These are phyloP conservation scores for Ottelia alismoides DNA, from an alignment of 106 monocot genomes.

Conservation along the genomic window DNA sequence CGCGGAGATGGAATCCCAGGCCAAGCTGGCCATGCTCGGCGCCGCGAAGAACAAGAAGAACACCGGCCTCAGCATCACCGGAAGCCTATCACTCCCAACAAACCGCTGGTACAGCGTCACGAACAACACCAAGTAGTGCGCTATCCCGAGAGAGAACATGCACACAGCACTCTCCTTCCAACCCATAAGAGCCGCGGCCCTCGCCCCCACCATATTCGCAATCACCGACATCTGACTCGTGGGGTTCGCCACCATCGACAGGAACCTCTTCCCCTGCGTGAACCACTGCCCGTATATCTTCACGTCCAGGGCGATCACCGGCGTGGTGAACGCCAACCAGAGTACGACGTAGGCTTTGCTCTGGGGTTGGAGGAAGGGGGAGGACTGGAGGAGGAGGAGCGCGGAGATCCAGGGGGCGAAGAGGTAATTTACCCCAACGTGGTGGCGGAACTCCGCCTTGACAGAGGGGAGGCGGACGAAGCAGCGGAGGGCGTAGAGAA, in stretches of 20 bases:
- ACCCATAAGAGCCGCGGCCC: conserved; percentile 46
- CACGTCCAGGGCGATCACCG: conserved; percentile 23
- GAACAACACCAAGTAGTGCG: conserved; percentile 62
- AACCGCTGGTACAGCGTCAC: conserved; percentile 84
- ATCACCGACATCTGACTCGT: conserved; percentile 55
- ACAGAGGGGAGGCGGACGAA: conserved; percentile 58
- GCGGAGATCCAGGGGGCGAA: conserved; percentile 65
- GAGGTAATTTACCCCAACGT: conserved; percentile 69
- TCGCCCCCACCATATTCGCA: conserved; percentile 57
- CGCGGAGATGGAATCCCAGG: conserved; percentile 50
- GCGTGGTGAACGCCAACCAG: conserved; percentile 20
- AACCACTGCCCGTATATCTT: conserved; percentile 85
- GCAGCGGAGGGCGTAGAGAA: conserved; percentile 39
- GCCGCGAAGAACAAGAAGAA: conserved; percentile 82
- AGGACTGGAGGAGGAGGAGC: conserved; percentile 11
- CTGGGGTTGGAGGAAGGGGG: no score
- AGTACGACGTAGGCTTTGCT: neutral
- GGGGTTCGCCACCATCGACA: conserved; percentile 66
- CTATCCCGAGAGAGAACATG: conserved; percentile 53
- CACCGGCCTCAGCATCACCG: conserved; percentile 59
- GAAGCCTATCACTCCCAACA: conserved; percentile 44
- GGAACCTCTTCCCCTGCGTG: conserved; percentile 50
- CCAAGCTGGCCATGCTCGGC: conserved; percentile 53
- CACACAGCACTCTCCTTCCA: conserved; percentile 52
- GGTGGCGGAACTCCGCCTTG: conserved; percentile 54